Percentiles rank a stretch among this genome's conserved stretches.
These are phyloP conservation scores for Hypholoma sublateritium DNA, from an alignment of 768 basidiomycete genomes.

Conservation along the genomic window DNA sequence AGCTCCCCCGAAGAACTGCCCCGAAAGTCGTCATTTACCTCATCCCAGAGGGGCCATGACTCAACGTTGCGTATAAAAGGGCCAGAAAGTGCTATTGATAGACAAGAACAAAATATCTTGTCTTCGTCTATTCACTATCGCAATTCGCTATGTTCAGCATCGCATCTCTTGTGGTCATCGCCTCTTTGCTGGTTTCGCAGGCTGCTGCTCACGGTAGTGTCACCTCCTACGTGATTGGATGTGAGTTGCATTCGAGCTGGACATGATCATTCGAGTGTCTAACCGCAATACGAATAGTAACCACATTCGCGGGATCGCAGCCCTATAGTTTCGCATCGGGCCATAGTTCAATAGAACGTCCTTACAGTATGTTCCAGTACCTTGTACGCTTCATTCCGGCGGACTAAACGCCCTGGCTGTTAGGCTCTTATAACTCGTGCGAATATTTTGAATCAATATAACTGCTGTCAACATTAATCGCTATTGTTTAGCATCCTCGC, in stretches of 20 bases:
- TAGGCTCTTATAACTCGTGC: constrained; percentile 34
- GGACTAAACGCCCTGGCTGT: no score
- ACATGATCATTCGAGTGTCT: not conserved
- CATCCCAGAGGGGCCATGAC: no score
- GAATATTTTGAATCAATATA: not conserved
- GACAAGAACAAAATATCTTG: no score
- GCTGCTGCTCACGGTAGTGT: constrained; percentile 38
- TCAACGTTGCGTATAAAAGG: not conserved
- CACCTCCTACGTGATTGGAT: constrained; percentile 33
- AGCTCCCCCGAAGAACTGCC: no score
- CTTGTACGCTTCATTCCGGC: not conserved
- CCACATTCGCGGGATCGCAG: constrained; percentile 32
- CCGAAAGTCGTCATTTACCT: no score
- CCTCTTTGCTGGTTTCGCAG: constrained; percentile 28
- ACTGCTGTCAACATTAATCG: not conserved
- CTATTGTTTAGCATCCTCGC: constrained; percentile 23
- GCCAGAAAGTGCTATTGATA: not conserved
- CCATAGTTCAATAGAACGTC: constrained; percentile 33
- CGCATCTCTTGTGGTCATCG: constrained; percentile 22
- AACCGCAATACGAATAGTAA: constrained; percentile 14
- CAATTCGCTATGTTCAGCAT: constrained; percentile 18
- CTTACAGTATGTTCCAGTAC: constrained; percentile 24
- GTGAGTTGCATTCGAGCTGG: constrained; percentile 14
- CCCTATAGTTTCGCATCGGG: constrained; percentile 35
- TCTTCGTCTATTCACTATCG: not conserved